Conservation (phyloP, 2,329 filamentous ascomycete genomes). For the Zasmidium citrigriseum region DNA sequence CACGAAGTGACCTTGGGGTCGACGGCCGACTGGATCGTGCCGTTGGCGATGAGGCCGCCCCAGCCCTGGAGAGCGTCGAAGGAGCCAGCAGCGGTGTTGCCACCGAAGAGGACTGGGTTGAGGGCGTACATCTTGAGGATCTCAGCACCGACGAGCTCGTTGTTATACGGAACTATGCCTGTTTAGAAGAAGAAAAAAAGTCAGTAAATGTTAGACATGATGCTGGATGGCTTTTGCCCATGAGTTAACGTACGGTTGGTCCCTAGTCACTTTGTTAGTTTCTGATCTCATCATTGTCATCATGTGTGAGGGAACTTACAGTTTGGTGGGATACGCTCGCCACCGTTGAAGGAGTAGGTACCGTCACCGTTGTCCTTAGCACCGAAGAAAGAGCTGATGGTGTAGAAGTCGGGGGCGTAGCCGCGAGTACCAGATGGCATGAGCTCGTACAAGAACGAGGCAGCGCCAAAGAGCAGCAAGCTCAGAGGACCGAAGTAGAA, state of each 20-base stretch:
- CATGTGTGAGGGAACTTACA: too few relatives aligned
- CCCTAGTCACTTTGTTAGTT: too few relatives aligned
- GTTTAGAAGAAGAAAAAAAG: too few relatives aligned
- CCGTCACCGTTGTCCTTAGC: slow-evolving; percentile 42
- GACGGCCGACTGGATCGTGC: slow-evolving; percentile 39
- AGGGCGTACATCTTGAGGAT: slow-evolving; percentile 43
- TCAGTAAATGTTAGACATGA: too few relatives aligned
- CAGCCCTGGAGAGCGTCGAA: slow-evolving; percentile 15
- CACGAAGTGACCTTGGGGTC: slow-evolving; percentile 34
- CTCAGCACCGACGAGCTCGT: slow-evolving; percentile 36
- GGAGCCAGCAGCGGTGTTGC: slow-evolving; percentile 13
- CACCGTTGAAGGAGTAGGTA: slow-evolving; percentile 39
- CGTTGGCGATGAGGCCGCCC: slow-evolving; percentile 35
- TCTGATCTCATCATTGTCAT: too few relatives aligned
- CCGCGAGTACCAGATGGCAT: slow-evolving; percentile 37
- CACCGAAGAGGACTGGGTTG: slow-evolving; percentile 47
- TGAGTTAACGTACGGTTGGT: too few relatives aligned
- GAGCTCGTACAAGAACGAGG: slow-evolving; percentile 45
- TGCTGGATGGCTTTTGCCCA: too few relatives aligned
- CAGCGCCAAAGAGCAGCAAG: slow-evolving; percentile 42
- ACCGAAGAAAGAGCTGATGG: slow-evolving; percentile 42
- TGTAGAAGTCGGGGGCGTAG: slow-evolving; percentile 35
- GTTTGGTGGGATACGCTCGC: slow-evolving; percentile 42
- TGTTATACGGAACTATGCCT: slow-evolving; percentile 34
- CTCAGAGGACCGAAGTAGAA: slow-evolving; percentile 45